phyloP scores from a whole-genome alignment of 2,329 filamentous ascomycete species.

The Aspergillus sp. region DNA sequence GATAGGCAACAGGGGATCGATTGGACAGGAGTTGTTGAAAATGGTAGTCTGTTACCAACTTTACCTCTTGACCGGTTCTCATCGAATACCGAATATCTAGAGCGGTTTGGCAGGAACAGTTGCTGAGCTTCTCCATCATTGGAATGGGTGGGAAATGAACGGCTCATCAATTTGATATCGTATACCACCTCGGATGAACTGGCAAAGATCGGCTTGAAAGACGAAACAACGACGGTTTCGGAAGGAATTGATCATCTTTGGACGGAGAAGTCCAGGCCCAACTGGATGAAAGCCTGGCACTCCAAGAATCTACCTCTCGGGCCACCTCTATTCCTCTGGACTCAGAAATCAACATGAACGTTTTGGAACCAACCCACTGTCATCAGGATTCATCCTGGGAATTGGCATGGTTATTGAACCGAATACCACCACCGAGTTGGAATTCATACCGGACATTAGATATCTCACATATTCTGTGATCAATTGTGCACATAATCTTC shows the following conservation, averaged over 20 bases:
- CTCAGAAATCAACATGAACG: too few relatives aligned
- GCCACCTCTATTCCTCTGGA: too few relatives aligned
- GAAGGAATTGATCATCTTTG: background rate
- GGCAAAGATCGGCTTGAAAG: background rate
- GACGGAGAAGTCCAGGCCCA: background rate
- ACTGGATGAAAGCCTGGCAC: background rate
- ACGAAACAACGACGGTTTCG: background rate
- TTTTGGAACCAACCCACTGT: too few relatives aligned
- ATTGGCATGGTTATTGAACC: constrained; percentile 36
- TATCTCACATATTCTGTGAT: background rate
- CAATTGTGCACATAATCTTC: background rate
- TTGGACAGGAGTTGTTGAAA: background rate
- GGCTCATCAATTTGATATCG: background rate
- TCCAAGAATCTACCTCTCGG: too few relatives aligned
- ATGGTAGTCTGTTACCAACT: background rate
- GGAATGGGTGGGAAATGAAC: background rate
- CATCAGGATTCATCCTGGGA: constrained; percentile 34
- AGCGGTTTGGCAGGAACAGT: background rate
- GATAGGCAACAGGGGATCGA: background rate
- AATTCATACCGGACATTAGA: background rate
- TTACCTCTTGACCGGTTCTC: background rate
- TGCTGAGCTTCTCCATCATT: background rate
- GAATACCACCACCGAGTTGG: background rate
- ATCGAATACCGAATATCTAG: background rate
- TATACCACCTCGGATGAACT: background rate